A percentile compares a stretch with the other conserved stretches of the same genome.
Conservation (phyloP, 2,329 filamentous ascomycete species). For the Stagonosporopsis cucurbitacearum region DNA sequence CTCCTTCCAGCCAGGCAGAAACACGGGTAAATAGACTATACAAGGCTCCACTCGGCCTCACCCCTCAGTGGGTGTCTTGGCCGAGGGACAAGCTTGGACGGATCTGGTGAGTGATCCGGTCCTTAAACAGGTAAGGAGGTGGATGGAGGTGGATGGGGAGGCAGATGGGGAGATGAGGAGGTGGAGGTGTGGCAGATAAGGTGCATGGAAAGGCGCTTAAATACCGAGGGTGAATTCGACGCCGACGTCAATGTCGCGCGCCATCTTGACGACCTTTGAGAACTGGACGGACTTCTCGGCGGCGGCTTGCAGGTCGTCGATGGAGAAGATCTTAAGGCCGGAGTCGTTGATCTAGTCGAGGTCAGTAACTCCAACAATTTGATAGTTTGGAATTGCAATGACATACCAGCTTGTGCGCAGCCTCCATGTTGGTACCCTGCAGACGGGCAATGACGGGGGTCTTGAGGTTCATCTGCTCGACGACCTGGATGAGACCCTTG, state of each 20-base stretch:
- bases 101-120: background rate
- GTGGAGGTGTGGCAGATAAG: background rate
- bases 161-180: background rate
- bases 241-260: conserved; percentile 95
- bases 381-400: background rate
- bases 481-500: conserved; percentile 92
- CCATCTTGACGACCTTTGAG: conserved; percentile 99
- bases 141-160: background rate
- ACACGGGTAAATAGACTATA: background rate
- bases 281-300: conserved; percentile 99
- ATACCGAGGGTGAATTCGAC: conserved; percentile 74
- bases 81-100: background rate
- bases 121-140: background rate
- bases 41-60: background rate
- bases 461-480: conserved; percentile 91
- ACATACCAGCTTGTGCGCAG: conserved; percentile 78
- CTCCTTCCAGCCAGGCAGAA: background rate
- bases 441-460: conserved; percentile 96
- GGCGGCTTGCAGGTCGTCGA: conserved; percentile 95
- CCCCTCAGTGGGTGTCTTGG: background rate
- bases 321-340: conserved; percentile 99
- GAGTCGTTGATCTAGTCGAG: conserved; percentile 81
- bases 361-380: no score
- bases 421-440: conserved; percentile 98
- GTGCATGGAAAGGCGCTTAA: conserved; percentile 56